phyloP scores from a whole-genome alignment of 495 filamentous ascomycete species.

The Trichoderma virens region DNA sequence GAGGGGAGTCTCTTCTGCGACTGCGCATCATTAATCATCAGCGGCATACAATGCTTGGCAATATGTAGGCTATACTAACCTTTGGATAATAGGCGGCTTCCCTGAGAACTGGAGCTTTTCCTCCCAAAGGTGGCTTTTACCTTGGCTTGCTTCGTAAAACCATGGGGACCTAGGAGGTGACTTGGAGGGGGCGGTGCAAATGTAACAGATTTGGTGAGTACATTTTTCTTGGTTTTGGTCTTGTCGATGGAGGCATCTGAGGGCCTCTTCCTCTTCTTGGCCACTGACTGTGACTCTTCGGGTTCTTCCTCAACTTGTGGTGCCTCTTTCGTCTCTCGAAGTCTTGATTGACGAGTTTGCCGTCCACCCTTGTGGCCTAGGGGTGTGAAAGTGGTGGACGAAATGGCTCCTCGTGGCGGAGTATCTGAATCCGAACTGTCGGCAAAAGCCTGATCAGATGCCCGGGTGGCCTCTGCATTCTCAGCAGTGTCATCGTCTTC shows the following conservation, averaged over 20 bases:
- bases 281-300: neutral
- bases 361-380: neutral
- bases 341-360: neutral
- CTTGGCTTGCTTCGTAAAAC: neutral
- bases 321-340: neutral
- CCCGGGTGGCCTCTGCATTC: neutral
- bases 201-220: neutral
- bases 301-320: neutral
- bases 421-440: constrained; percentile 1
- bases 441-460: neutral
- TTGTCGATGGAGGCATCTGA: neutral
- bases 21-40: neutral
- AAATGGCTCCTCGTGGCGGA: neutral
- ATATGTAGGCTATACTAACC: neutral
- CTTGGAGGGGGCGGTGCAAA: neutral
- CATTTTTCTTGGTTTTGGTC: neutral
- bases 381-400: neutral
- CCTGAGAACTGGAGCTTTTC: neutral
- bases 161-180: neutral
- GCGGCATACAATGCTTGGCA: neutral
- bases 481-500: neutral
- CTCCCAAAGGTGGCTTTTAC: neutral
- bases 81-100: neutral
- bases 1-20: neutral
- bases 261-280: neutral